phyloP scores from a whole-genome alignment of 2,329 filamentous ascomycete species.

The Epichloe scottii region DNA sequence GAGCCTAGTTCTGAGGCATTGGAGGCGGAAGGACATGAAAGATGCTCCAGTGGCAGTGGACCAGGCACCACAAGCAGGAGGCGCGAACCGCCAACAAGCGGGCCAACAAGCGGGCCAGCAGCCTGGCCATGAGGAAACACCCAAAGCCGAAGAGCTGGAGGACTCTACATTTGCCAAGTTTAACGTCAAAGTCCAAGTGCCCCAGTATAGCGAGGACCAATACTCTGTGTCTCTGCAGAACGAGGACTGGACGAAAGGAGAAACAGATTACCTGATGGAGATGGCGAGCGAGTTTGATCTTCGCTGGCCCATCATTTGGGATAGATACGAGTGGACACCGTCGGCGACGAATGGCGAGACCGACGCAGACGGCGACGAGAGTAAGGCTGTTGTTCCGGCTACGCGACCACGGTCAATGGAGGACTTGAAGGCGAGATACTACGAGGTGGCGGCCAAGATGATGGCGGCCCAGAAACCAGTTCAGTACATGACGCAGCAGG shows the following conservation, averaged over 20 bases:
- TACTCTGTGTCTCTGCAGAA: slow-evolving; percentile 65
- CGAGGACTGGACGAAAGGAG: slow-evolving; percentile 76
- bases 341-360: slow-evolving; percentile 32
- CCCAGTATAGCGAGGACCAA: slow-evolving; percentile 75
- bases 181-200: slow-evolving; percentile 68
- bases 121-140: slow-evolving; percentile 10
- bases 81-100: slow-evolving; percentile 15
- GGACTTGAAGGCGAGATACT: slow-evolving; percentile 84
- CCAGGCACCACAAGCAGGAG: background rate
- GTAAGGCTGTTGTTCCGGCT: slow-evolving; percentile 41
- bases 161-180: slow-evolving; percentile 70
- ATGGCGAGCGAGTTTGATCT: slow-evolving; percentile 69
- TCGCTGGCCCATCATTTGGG: slow-evolving; percentile 83
- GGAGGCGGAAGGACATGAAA: slow-evolving; percentile 50
- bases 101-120: slow-evolving; percentile 17
- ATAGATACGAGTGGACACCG: slow-evolving; percentile 70
- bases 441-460: slow-evolving; percentile 71
- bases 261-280: slow-evolving; percentile 82
- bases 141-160: slow-evolving; percentile 24
- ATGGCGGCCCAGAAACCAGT: slow-evolving; percentile 69
- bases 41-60: slow-evolving; percentile 15
- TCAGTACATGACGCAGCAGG: slow-evolving; percentile 74
- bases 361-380: slow-evolving; percentile 31
- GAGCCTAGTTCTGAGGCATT: slow-evolving; percentile 60
- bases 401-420: slow-evolving; percentile 60